Evolutionary conservation across 2,329 filamentous ascomycete species (phyloP).

Genomic region (Salinomyces thailandicus): DNA sequence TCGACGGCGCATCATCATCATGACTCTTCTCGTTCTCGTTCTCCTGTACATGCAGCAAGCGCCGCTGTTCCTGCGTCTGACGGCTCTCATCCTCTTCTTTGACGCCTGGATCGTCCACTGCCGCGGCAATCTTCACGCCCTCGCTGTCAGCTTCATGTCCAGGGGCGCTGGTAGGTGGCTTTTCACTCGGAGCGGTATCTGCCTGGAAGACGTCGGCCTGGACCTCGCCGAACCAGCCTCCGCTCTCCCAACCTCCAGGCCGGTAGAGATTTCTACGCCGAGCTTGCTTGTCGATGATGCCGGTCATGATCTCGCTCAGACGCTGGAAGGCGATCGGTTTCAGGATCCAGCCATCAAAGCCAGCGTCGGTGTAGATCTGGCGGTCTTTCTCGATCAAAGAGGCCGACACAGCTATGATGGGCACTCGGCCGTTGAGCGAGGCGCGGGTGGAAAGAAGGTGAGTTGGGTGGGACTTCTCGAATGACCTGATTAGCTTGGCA

Average conservation of each 20-base stretch:
- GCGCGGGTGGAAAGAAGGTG: constrained; percentile 51
- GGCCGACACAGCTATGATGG: constrained; percentile 80
- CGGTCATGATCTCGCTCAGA: constrained; percentile 56
- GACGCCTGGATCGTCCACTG: constrained; percentile 22
- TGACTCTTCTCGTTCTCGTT: constrained; percentile 5
- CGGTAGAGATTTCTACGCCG: constrained; percentile 56
- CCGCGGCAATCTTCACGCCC: constrained; percentile 24
- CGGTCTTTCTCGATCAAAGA: constrained; percentile 62
- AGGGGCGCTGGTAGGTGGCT: constrained; percentile 12
- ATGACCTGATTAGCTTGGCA: constrained; percentile 70
- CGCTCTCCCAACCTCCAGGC: constrained; percentile 68
- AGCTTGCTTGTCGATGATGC: constrained; percentile 52
- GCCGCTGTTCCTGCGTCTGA: constrained; percentile 25
- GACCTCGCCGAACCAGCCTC: constrained; percentile 64
- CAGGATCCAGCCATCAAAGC: constrained; percentile 84
- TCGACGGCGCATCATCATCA: no score
- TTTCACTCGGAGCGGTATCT: constrained; percentile 25
- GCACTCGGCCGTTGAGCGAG: constrained; percentile 53
- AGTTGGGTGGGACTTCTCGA: constrained; percentile 46
- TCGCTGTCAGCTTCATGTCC: constrained; percentile 10
- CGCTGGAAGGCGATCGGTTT: constrained; percentile 78
- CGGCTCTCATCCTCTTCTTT: constrained; percentile 23
- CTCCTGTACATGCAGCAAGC: constrained; percentile 19
- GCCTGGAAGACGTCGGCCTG: constrained; percentile 29
- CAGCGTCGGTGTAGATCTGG: constrained; percentile 60